phyloP scores from a whole-genome alignment of 176 grass and related monocot genomes.

The Phyllostachys edulis region DNA sequence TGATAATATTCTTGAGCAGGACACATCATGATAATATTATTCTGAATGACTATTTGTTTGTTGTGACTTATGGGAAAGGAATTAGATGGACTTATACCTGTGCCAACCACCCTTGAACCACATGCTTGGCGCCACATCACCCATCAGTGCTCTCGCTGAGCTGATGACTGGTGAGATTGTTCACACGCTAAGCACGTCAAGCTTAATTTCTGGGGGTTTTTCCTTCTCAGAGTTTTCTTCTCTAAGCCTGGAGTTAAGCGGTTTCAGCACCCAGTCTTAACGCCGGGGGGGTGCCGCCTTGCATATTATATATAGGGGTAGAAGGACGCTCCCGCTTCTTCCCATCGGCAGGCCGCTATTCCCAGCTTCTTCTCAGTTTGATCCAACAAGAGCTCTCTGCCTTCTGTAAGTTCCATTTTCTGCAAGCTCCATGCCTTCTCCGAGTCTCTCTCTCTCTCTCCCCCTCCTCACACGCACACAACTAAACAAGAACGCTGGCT shows the following conservation, averaged over 20 bases:
- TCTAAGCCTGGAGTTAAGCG: neutral
- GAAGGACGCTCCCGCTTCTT: conserved; percentile 16
- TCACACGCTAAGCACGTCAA: conserved; percentile 22
- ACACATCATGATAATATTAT: neutral
- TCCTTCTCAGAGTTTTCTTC: neutral
- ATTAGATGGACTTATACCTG: neutral
- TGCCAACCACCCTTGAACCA: neutral
- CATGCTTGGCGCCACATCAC: neutral
- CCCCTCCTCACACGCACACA: neutral
- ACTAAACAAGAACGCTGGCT: neutral
- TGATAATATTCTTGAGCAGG: neutral
- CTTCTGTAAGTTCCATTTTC: conserved; percentile 4
- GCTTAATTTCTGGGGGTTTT: conserved; percentile 14
- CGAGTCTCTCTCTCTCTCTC: neutral
- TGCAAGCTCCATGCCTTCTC: conserved; percentile 14
- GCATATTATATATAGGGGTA: neutral
- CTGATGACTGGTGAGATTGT: neutral
- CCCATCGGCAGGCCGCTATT: conserved; percentile 6
- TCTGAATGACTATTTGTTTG: neutral
- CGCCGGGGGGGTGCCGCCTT: neutral
- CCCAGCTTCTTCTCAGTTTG: neutral
- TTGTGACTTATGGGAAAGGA: neutral
- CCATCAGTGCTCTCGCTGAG: neutral
- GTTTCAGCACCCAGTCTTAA: neutral
- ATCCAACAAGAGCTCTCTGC: neutral